Evolutionary conservation across 495 filamentous ascomycete genomes (phyloP).

Genomic region (Penicillium verhagenii): DNA sequence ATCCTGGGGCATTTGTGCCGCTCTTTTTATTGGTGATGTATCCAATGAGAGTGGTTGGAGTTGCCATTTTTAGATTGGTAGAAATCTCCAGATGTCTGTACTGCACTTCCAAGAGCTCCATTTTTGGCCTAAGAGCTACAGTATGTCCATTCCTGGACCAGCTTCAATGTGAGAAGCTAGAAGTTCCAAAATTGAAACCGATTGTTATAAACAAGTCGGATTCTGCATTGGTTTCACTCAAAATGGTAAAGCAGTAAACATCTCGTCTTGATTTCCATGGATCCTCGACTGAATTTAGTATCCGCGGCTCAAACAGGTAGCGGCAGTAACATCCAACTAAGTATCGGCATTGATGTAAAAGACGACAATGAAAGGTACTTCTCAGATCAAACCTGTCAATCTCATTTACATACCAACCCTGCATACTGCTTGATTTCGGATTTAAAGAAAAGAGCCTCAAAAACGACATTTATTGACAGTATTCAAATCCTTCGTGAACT

Average conservation of each 20-base stretch:
- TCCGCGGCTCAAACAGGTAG: neutral
- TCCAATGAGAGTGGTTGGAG: neutral
- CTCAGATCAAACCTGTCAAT: neutral
- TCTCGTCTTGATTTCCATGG: neutral
- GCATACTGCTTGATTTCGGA: neutral
- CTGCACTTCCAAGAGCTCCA: too few species aligned
- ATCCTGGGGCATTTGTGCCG: neutral
- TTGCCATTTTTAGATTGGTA: neutral
- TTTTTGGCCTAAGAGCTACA: neutral
- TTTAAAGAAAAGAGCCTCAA: neutral
- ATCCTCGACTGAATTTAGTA: neutral
- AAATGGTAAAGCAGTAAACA: too few species aligned
- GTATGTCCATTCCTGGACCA: too few species aligned
- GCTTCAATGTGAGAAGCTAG: too few species aligned
- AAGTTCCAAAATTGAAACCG: neutral
- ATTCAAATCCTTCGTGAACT: neutral
- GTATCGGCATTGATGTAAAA: too few species aligned
- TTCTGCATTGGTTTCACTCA: too few species aligned
- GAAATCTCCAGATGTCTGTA: neutral
- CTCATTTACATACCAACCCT: too few species aligned
- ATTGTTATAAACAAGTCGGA: too few species aligned
- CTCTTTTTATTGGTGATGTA: neutral
- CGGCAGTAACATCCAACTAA: neutral
- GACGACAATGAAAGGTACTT: neutral
- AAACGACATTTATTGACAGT: neutral